Percentiles rank a stretch among this genome's conserved stretches.
Conservation (phyloP, 2,329 filamentous ascomycete species). For the Aureobasidium sp. region DNA sequence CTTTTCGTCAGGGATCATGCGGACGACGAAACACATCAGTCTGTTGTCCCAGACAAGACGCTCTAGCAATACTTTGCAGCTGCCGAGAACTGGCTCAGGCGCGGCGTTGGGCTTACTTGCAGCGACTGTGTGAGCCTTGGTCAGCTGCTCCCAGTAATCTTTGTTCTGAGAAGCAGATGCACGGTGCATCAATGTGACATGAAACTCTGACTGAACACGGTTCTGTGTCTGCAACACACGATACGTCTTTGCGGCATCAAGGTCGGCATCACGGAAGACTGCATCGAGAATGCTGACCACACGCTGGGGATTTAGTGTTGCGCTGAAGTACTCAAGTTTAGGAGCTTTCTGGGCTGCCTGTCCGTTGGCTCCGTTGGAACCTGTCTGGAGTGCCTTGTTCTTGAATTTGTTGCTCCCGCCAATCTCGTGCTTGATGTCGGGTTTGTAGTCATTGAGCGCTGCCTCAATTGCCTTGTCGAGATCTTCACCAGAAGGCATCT, state of each 20-base stretch:
- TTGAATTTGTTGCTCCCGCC: slow-evolving; percentile 43
- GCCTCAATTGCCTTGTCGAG: slow-evolving; percentile 71
- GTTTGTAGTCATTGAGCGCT: slow-evolving; percentile 68
- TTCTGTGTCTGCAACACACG: slow-evolving; percentile 62
- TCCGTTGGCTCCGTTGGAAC: background rate
- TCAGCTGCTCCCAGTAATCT: slow-evolving; percentile 69
- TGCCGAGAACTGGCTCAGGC: slow-evolving; percentile 49
- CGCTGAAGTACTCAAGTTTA: slow-evolving; percentile 57
- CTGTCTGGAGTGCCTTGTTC: slow-evolving; percentile 16
- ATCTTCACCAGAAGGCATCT: slow-evolving; percentile 62
- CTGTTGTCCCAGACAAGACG: slow-evolving; percentile 73
- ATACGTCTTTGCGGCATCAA: slow-evolving; percentile 59
- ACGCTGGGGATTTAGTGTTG: slow-evolving; percentile 44
- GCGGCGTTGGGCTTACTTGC: slow-evolving; percentile 24
- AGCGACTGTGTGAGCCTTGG: slow-evolving; percentile 43
- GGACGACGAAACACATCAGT: slow-evolving; percentile 85
- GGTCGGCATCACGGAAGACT: slow-evolving; percentile 52
- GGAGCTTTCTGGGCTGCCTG: slow-evolving; percentile 26
- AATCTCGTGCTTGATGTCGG: slow-evolving; percentile 67
- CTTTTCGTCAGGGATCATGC: slow-evolving; percentile 48
- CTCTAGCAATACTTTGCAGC: slow-evolving; percentile 55
- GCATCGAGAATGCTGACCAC: slow-evolving; percentile 56
- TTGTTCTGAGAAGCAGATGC: slow-evolving; percentile 52
- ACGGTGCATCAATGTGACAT: slow-evolving; percentile 88
- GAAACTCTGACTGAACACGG: slow-evolving; percentile 77